Percentiles rank a stretch among this genome's conserved stretches.
phyloP scores from a whole-genome alignment of 1,139 yeast species.

The Meyerozyma athensensis region DNA sequence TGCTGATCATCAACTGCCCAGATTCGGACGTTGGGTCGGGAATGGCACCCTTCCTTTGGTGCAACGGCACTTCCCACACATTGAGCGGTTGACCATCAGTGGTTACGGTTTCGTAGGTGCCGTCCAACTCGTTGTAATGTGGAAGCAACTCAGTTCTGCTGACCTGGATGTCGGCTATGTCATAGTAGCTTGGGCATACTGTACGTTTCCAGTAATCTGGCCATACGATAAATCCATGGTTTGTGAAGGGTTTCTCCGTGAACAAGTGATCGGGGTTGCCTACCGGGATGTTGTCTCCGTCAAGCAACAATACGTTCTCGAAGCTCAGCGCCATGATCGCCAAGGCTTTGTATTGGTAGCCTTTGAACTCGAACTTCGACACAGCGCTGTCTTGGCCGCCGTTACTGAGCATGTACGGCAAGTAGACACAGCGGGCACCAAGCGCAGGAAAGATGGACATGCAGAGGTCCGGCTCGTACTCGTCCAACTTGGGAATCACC shows the following conservation, averaged over 20 bases:
- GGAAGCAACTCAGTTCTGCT: conserved; percentile 25
- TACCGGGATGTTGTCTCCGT: conserved; percentile 72
- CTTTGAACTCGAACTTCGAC: conserved; percentile 49
- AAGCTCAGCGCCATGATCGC: conserved; percentile 73
- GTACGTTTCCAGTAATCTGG: conserved; percentile 48
- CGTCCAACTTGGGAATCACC: conserved; percentile 63
- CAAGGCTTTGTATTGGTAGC: conserved; percentile 75
- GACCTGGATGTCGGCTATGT: conserved; percentile 28
- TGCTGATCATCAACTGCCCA: conserved; percentile 73
- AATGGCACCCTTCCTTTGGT: conserved; percentile 63
- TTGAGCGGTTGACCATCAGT: conserved; percentile 9
- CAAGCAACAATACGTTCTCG: conserved; percentile 69
- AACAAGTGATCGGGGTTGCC: conserved; percentile 44
- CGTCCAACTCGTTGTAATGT: conserved; percentile 27
- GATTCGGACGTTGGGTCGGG: conserved; percentile 83
- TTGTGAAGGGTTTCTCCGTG: conserved; percentile 19
- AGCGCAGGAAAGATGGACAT: conserved; percentile 57
- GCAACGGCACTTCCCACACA: conserved; percentile 46
- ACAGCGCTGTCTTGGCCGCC: conserved; percentile 11
- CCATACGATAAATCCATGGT: conserved; percentile 41
- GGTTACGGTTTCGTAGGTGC: conserved; percentile 14
- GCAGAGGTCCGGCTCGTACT: conserved; percentile 68
- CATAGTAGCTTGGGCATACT: conserved; percentile 38
- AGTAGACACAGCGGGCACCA: conserved; percentile 63
- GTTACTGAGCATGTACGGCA: conserved; percentile 53